Evolutionary conservation across 176 grass and related monocot genomes (phyloP).

Genomic region (Cenchrus fungigraminus): DNA sequence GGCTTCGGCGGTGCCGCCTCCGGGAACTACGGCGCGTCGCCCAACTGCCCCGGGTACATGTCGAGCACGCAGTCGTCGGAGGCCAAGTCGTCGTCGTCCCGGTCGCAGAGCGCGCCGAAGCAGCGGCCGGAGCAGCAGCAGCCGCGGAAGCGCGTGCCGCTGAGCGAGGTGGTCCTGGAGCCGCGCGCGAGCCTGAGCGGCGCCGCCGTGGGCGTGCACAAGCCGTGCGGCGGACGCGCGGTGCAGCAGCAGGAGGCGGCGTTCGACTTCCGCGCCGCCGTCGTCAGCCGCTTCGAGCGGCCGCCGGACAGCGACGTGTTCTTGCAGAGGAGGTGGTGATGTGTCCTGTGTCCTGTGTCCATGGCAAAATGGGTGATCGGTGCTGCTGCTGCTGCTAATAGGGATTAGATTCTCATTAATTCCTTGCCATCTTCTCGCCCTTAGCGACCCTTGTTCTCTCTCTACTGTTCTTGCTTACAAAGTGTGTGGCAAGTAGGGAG

Average conservation of each 20-base stretch:
- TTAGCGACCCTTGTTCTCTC: background rate
- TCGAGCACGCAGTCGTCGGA: constrained; percentile 87
- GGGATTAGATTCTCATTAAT: background rate
- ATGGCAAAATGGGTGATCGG: background rate
- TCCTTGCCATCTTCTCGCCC: background rate
- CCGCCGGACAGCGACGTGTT: constrained; percentile 45
- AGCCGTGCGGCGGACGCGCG: constrained; percentile 48
- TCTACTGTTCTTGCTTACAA: background rate
- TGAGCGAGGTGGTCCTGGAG: constrained; percentile 80
- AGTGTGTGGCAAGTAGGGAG: background rate
- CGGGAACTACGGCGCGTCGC: constrained; percentile 10
- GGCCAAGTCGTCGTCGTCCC: constrained; percentile 57
- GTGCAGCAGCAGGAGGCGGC: constrained; percentile 46
- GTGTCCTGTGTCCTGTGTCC: background rate
- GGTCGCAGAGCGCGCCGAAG: constrained; percentile 96
- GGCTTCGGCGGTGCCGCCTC: background rate
- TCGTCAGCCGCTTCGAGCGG: constrained; percentile 63
- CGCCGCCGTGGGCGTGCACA: constrained; percentile 49
- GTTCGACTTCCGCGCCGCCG: constrained; percentile 83
- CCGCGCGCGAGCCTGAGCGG: constrained; percentile 72
- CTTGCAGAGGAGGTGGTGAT: constrained; percentile 71
- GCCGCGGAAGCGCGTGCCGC: constrained; percentile 68
- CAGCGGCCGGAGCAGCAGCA: constrained; percentile 64
- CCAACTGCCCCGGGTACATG: constrained; percentile 79
- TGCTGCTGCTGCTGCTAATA: background rate